Percentiles rank a stretch among this genome's conserved stretches.
Evolutionary conservation across 345 rosid genomes (phyloP).

Genomic region (Syzygium grande): DNA sequence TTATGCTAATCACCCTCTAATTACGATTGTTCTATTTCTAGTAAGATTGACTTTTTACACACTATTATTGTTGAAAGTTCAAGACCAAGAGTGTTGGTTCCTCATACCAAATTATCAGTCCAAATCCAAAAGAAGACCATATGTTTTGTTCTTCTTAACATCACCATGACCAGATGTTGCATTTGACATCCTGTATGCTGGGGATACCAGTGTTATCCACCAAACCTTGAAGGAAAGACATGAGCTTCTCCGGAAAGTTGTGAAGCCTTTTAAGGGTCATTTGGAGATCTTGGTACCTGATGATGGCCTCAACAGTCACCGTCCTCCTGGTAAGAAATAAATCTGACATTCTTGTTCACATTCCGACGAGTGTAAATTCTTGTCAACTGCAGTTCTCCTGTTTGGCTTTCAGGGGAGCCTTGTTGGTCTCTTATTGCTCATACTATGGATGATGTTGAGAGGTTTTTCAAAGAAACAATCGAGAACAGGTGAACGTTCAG

Average conservation of each 20-base stretch:
- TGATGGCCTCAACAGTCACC: slow-evolving; percentile 59
- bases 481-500: slow-evolving; percentile 61
- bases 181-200: slow-evolving; percentile 88
- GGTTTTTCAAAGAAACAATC: slow-evolving; percentile 75
- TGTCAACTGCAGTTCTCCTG: background rate
- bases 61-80: background rate
- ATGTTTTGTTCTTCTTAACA: slow-evolving; percentile 32
- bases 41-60: background rate
- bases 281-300: slow-evolving; percentile 80
- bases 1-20: background rate
- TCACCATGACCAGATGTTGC: slow-evolving; percentile 59
- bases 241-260: slow-evolving; percentile 59
- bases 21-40: background rate
- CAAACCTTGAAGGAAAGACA: slow-evolving; percentile 90
- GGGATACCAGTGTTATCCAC: slow-evolving; percentile 95
- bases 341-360: background rate
- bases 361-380: background rate
- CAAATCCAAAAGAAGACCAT: background rate
- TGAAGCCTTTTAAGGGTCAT: slow-evolving; percentile 76
- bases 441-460: slow-evolving; percentile 60
- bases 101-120: background rate
- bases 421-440: slow-evolving; percentile 63
- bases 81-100: background rate
- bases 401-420: slow-evolving; percentile 61
- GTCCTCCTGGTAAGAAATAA: slow-evolving; percentile 36